A percentile compares a stretch with the other conserved stretches of the same genome.
These are phyloP conservation scores for Nephelium lappaceum DNA, from an alignment of 345 rosid species.

Conservation along the genomic window DNA sequence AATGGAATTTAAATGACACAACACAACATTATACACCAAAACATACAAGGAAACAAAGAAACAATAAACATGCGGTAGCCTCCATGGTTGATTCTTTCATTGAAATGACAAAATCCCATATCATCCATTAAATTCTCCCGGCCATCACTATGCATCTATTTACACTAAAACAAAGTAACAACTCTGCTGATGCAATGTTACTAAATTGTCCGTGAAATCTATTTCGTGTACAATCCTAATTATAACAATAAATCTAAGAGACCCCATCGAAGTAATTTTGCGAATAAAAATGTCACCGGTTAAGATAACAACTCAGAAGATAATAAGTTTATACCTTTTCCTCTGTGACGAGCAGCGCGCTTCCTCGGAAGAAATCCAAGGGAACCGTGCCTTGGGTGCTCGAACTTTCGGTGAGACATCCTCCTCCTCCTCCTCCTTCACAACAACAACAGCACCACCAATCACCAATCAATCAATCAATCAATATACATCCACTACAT, in stretches of 20 bases:
- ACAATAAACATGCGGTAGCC: neutral
- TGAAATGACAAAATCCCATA: neutral
- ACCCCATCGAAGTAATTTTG: neutral
- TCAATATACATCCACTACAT: neutral
- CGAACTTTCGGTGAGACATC: conserved; percentile 96
- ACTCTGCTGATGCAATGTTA: neutral
- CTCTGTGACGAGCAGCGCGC: conserved; percentile 85
- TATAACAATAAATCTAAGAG: neutral
- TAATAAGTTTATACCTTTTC: conserved; percentile 49
- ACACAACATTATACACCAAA: neutral
- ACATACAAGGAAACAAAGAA: neutral
- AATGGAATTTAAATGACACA: neutral
- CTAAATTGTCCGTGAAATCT: neutral
- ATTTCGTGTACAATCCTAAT: neutral
- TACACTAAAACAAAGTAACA: no score
- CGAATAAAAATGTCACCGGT: neutral
- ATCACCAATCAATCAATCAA: neutral
- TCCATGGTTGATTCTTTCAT: neutral
- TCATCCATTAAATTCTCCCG: no score
- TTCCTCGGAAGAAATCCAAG: conserved; percentile 93
- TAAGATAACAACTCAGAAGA: neutral
- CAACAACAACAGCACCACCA: neutral
- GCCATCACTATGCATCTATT: neutral
- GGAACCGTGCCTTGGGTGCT: conserved; percentile 95
- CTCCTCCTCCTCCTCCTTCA: conserved; percentile 29